A percentile compares a stretch with the other conserved stretches of the same genome.
These are phyloP conservation scores for Starmerella sirachaensis DNA, from an alignment of 805 yeast genomes.

Conservation along the genomic window DNA sequence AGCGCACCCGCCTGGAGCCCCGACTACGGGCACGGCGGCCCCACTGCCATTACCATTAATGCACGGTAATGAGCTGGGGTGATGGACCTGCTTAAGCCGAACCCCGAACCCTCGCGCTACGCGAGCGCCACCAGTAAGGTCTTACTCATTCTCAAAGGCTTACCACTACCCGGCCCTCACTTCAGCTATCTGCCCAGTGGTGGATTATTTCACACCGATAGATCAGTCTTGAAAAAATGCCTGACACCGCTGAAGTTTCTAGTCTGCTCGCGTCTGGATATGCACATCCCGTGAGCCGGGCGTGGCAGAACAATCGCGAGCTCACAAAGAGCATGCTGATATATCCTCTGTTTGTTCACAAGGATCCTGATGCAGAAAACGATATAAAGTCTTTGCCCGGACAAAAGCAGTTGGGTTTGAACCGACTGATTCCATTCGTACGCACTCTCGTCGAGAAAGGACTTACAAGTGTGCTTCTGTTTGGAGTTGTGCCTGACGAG, in stretches of 20 bases:
- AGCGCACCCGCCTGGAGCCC: too few species aligned
- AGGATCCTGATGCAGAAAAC: slow-evolving; percentile 66
- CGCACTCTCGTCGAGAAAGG: slow-evolving; percentile 65
- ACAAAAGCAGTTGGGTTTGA: slow-evolving; percentile 76
- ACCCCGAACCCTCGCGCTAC: too few species aligned
- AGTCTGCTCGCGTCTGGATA: slow-evolving; percentile 89
- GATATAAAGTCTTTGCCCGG: slow-evolving; percentile 68
- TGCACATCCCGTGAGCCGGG: slow-evolving; percentile 75
- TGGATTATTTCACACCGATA: slow-evolving; percentile 3
- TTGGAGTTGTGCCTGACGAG: slow-evolving; percentile 73
- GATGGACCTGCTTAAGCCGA: too few species aligned
- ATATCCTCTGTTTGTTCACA: slow-evolving; percentile 80
- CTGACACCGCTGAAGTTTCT: slow-evolving; percentile 34
- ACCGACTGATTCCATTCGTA: slow-evolving; percentile 64
- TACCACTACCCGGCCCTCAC: too few species aligned
- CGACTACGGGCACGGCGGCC: too few species aligned
- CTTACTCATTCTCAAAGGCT: too few species aligned
- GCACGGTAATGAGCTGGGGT: too few species aligned
- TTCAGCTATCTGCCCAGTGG: slow-evolving; percentile 1
- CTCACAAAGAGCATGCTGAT: slow-evolving; percentile 80
- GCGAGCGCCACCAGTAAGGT: too few species aligned
- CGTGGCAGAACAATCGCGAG: slow-evolving; percentile 84
- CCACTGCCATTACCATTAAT: too few species aligned
- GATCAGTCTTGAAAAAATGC: too few species aligned
- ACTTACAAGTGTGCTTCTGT: slow-evolving; percentile 69